Percentiles rank a stretch among this genome's conserved stretches.
phyloP scores from a whole-genome alignment of 257 asterid species.

The Coffea eugenioides region DNA sequence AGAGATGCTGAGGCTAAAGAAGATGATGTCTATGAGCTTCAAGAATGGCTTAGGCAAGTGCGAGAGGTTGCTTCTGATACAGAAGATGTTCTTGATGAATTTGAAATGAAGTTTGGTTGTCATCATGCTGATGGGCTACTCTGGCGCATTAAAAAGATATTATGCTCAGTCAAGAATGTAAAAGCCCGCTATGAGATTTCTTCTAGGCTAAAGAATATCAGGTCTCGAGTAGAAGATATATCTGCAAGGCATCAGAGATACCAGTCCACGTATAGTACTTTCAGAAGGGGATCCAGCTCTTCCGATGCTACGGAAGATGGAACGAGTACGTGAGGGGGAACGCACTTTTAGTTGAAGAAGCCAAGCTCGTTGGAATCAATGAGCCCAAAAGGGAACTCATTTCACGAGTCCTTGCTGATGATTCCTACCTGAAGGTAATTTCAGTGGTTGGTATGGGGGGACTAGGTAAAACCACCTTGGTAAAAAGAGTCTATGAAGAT shows the following conservation, averaged over 20 bases:
- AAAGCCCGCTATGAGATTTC: slow-evolving; percentile 22
- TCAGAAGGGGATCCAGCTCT: not conserved
- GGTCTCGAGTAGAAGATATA: slow-evolving; percentile 10
- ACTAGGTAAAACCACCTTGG: slow-evolving; percentile 39
- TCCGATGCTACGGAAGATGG: not conserved
- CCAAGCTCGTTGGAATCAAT: slow-evolving; percentile 38
- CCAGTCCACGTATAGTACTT: not conserved
- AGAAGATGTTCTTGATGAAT: slow-evolving; percentile 20
- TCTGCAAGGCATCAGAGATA: slow-evolving; percentile 21
- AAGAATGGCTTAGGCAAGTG: slow-evolving; percentile 15
- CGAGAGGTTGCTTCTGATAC: slow-evolving; percentile 20
- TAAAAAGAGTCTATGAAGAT: slow-evolving; percentile 37
- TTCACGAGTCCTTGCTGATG: slow-evolving; percentile 16
- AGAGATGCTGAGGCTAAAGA: slow-evolving; percentile 19
- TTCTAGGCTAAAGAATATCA: slow-evolving; percentile 14
- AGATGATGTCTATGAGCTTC: slow-evolving; percentile 9
- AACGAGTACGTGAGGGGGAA: slow-evolving; percentile 22
- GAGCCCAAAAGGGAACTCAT: slow-evolving; percentile 25
- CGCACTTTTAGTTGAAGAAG: slow-evolving; percentile 32
- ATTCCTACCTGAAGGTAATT: slow-evolving; percentile 23
- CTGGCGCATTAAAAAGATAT: slow-evolving; percentile 9
- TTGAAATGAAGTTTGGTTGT: slow-evolving; percentile 13
- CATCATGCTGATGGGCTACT: slow-evolving; percentile 2
- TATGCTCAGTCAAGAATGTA: slow-evolving; percentile 9
- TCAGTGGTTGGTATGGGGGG: slow-evolving; percentile 43